These are phyloP conservation scores for Podila epicladia DNA, from an alignment of 192 early-diverging fungal species.

Conservation along the genomic window DNA sequence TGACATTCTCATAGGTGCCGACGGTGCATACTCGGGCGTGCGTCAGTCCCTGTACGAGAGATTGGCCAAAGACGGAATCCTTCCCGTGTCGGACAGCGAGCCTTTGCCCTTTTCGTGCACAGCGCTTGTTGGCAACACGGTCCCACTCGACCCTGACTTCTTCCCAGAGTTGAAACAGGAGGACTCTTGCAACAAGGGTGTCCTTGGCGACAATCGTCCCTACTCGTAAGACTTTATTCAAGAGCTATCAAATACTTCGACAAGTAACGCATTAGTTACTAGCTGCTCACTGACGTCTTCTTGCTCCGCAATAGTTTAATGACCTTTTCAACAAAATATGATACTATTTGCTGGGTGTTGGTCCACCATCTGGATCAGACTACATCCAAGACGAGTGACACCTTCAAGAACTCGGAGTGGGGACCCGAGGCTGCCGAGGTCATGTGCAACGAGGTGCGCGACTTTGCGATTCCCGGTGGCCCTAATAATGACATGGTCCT, in stretches of 20 bases:
- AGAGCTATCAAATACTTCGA: too few relatives aligned
- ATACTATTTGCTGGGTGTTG: constrained; percentile 34
- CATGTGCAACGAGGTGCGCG: constrained; percentile 36
- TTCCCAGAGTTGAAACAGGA: constrained; percentile 20
- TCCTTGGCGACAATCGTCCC: constrained; percentile 18
- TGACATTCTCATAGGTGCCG: constrained; percentile 32
- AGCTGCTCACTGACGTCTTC: not conserved
- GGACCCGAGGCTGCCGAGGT: too few relatives aligned
- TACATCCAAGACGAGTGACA: constrained; percentile 5
- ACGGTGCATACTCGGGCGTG: constrained; percentile 33
- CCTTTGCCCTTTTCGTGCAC: constrained; percentile 22
- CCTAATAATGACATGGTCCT: constrained; percentile 4
- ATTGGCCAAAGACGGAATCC: constrained; percentile 7
- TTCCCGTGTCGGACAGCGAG: constrained; percentile 12
- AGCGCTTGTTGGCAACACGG: constrained; percentile 29
- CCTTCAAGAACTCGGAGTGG: constrained; percentile 33
- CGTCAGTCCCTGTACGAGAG: constrained; percentile 30
- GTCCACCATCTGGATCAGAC: constrained; percentile 17
- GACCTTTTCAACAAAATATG: constrained; percentile 18
- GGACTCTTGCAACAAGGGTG: constrained; percentile 15
- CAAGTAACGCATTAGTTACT: not conserved
- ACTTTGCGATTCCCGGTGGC: constrained; percentile 11
- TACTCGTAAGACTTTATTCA: constrained; percentile 15
- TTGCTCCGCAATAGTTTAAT: constrained; percentile 6
- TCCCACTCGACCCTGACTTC: constrained; percentile 6